A percentile compares a stretch with the other conserved stretches of the same genome.
Conservation (phyloP, 331 rosid species). For the Spiraea crenata region DNA sequence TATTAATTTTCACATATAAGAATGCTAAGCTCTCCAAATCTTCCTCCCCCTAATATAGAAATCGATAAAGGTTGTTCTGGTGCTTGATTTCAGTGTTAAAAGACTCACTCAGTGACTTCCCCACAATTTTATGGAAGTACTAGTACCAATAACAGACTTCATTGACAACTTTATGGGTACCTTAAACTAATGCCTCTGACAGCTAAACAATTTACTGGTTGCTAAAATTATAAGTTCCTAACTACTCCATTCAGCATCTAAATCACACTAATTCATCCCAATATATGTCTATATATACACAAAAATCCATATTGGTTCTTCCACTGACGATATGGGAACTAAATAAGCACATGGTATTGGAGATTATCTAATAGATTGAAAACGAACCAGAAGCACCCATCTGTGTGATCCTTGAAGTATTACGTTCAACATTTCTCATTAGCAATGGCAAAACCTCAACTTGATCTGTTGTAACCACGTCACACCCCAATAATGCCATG, state of each 20-base stretch:
- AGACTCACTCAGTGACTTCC: neutral
- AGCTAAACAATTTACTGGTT: neutral
- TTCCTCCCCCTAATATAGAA: no score
- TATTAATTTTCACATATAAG: neutral
- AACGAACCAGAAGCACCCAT: conserved; percentile 57
- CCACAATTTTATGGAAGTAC: conserved; percentile 13
- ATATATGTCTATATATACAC: no score
- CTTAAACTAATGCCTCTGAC: neutral
- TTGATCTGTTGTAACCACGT: conserved; percentile 84
- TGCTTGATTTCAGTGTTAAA: neutral
- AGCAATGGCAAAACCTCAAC: conserved; percentile 79
- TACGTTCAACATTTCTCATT: conserved; percentile 76
- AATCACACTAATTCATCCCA: neutral
- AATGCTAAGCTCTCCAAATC: neutral
- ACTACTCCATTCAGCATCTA: neutral
- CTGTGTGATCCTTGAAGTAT: conserved; percentile 76
- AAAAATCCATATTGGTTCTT: neutral
- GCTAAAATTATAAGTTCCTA: neutral
- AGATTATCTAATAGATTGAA: conserved; percentile 9
- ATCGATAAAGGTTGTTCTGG: neutral
- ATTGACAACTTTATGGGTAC: conserved; percentile 1
- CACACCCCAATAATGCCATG: conserved; percentile 92
- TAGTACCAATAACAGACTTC: conserved; percentile 15
- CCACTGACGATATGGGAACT: neutral
- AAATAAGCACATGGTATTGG: conserved; percentile 12